These are phyloP conservation scores for Sporothrix pallida DNA, from an alignment of 2,329 filamentous ascomycete species.

Conservation along the genomic window DNA sequence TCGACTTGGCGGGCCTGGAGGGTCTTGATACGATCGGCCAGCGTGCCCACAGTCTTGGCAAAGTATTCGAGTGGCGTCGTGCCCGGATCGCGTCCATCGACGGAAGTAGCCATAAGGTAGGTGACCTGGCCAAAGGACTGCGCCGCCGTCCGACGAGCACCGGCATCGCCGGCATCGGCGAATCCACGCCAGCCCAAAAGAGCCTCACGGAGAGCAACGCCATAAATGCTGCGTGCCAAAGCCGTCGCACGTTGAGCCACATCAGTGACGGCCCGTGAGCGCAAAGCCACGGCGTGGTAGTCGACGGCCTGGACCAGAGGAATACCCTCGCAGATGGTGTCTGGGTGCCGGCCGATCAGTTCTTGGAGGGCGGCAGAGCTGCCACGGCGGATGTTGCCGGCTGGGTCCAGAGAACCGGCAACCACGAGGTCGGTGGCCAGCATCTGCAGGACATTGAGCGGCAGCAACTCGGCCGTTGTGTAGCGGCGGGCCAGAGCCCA, in stretches of 20 bases:
- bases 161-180: conserved; percentile 74
- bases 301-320: conserved; percentile 86
- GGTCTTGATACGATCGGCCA: conserved; percentile 53
- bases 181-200: conserved; percentile 87
- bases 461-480: conserved; percentile 74
- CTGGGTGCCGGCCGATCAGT: conserved; percentile 88
- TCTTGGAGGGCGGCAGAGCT: conserved; percentile 94
- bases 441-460: conserved; percentile 71
- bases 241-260: conserved; percentile 72
- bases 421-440: conserved; percentile 82
- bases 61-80: conserved; percentile 41
- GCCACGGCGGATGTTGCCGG: conserved; percentile 90
- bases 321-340: conserved; percentile 82
- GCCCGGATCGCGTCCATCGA: background rate
- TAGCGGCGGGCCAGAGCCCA: conserved; percentile 93
- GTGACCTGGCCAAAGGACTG: conserved; percentile 68
- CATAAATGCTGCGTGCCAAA: conserved; percentile 69
- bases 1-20: conserved; percentile 67
- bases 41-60: conserved; percentile 45
- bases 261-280: conserved; percentile 78
- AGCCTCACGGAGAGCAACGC: conserved; percentile 70
- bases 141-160: conserved; percentile 75
- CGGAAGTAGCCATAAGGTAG: conserved; percentile 43
- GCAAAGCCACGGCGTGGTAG: conserved; percentile 89
- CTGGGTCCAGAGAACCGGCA: conserved; percentile 82